phyloP scores from a whole-genome alignment of 2,329 filamentous ascomycete species.

The Atkinsonella texensis region DNA sequence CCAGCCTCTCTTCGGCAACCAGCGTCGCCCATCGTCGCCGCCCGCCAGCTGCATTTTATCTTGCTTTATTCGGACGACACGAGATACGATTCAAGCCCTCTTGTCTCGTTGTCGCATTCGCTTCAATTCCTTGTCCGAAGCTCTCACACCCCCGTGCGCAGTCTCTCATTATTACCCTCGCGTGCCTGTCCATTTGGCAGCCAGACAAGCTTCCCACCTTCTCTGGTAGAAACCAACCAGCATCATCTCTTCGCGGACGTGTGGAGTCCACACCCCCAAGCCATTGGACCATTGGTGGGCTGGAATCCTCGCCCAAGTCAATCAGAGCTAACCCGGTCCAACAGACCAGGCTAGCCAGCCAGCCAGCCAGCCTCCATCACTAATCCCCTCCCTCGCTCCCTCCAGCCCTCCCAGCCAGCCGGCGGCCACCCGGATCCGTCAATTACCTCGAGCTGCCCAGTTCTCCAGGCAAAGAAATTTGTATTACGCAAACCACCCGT shows the following conservation, averaged over 20 bases:
- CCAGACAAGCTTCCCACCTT: not conserved
- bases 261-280: not conserved
- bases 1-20: slow-evolving; percentile 1
- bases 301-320: not conserved
- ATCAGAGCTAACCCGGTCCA: not conserved
- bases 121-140: not conserved
- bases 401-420: not conserved
- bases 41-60: not conserved
- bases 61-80: not conserved
- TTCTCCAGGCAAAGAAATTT: slow-evolving; percentile 9
- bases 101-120: not conserved
- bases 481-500: slow-evolving; percentile 15
- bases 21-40: slow-evolving; percentile 1
- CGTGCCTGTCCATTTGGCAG: not conserved
- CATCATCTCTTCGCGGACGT: slow-evolving; percentile 1
- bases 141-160: not conserved
- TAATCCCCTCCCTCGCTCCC: not conserved
- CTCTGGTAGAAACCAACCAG: not conserved
- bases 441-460: slow-evolving; percentile 7
- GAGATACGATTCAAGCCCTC: not conserved
- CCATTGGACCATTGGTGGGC: slow-evolving; percentile 1
- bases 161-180: not conserved
- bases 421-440: slow-evolving; percentile 5
- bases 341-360: not conserved
- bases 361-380: slow-evolving; percentile 2